These are phyloP conservation scores for Fagopyrum tataricum DNA, from an alignment of 148 eudicot genomes.

Conservation along the genomic window DNA sequence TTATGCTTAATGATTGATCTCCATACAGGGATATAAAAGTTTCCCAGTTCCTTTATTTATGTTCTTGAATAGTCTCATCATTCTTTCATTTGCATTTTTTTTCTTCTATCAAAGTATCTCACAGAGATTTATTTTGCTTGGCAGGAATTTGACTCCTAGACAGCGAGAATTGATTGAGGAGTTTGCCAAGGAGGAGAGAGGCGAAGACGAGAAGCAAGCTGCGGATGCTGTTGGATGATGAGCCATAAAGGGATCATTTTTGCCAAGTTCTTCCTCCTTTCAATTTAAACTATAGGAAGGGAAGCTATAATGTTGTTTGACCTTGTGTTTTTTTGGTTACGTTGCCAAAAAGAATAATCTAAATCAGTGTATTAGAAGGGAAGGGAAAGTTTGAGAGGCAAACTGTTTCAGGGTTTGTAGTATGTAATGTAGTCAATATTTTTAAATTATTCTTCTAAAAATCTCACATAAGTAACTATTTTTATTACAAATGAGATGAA, in stretches of 20 bases:
- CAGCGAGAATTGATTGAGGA: slow-evolving; percentile 88
- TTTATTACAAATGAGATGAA: no score
- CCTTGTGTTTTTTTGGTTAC: not conserved
- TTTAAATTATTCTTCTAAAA: not conserved
- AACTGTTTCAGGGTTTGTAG: not conserved
- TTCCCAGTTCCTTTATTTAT: not conserved
- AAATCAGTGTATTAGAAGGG: not conserved
- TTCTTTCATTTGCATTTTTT: not conserved
- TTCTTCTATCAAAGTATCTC: not conserved
- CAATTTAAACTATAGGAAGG: not conserved
- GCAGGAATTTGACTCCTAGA: slow-evolving; percentile 67
- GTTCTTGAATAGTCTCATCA: not conserved
- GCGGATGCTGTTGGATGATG: slow-evolving; percentile 62
- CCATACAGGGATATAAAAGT: not conserved
- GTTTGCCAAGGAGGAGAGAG: slow-evolving; percentile 81
- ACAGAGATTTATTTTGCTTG: not conserved
- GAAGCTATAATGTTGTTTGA: not conserved
- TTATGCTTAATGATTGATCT: no score
- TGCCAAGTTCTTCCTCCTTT: not conserved
- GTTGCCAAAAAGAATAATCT: not conserved
- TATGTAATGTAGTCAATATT: not conserved
- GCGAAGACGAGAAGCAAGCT: slow-evolving; percentile 45
- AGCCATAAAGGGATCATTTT: slow-evolving; percentile 4
- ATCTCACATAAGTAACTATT: no score
- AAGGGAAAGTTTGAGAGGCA: not conserved